Evolutionary conservation across 352 stramenopile genomes (phyloP).

Genomic region (Phytophthora citrophthora): DNA sequence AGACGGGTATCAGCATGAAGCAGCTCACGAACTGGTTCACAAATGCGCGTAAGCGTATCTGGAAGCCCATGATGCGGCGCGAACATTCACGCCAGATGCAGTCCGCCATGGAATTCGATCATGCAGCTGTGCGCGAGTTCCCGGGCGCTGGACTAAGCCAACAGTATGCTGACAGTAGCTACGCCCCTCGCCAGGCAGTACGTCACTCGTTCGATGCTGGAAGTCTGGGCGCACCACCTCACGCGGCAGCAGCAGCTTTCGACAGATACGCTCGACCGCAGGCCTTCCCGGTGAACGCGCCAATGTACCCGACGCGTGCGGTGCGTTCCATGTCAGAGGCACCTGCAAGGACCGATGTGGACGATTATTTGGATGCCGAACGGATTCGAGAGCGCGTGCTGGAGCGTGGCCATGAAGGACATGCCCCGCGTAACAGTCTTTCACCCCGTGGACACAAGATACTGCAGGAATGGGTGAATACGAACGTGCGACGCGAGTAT

Average conservation of each 20-base stretch:
- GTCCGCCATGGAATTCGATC: conserved; percentile 76
- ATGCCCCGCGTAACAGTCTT: conserved; percentile 51
- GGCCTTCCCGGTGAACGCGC: conserved; percentile 27
- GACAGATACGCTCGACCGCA: conserved; percentile 40
- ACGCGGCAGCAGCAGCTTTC: conserved; percentile 25
- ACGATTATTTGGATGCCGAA: conserved; percentile 75
- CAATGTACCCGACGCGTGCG: conserved; percentile 49
- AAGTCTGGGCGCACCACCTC: conserved; percentile 47
- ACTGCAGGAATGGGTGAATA: conserved; percentile 80
- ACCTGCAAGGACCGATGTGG: conserved; percentile 46
- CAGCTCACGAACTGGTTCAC: conserved; percentile 93
- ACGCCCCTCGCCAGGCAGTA: conserved; percentile 48
- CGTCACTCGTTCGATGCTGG: conserved; percentile 78
- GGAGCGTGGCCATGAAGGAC: conserved; percentile 45
- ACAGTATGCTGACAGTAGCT: conserved; percentile 42
- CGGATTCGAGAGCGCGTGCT: conserved; percentile 69
- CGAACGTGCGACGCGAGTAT: conserved; percentile 66
- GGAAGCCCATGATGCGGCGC: conserved; percentile 90
- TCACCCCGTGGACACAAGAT: conserved; percentile 79
- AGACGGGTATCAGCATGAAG: conserved; percentile 92
- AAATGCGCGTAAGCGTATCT: conserved; percentile 90
- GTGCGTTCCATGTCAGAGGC: conserved; percentile 78
- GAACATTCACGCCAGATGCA: conserved; percentile 84
- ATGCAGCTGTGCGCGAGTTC: conserved; percentile 50
- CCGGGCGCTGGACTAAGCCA: conserved; percentile 33